Evolutionary conservation across 768 basidiomycete genomes (phyloP).

Genomic region (Phallus indusiatus): DNA sequence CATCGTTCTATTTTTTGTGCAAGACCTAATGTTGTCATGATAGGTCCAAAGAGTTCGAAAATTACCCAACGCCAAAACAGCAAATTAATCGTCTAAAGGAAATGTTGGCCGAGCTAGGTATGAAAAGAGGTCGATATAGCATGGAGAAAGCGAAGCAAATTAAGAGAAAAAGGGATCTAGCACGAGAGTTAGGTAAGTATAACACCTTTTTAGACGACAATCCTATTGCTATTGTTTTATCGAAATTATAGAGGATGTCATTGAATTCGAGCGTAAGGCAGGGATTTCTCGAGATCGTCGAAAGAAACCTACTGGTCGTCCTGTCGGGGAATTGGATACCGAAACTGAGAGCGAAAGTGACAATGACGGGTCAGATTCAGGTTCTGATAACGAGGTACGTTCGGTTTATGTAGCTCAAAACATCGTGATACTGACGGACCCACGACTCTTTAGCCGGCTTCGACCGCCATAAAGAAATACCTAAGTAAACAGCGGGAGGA

Average conservation of each 20-base stretch:
- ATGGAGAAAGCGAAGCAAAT: slow-evolving; percentile 75
- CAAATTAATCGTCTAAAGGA: slow-evolving; percentile 59
- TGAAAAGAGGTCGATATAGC: slow-evolving; percentile 60
- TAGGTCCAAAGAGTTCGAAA: slow-evolving; percentile 52
- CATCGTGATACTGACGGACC: background rate
- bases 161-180: slow-evolving; percentile 63
- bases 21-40: background rate
- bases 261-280: slow-evolving; percentile 49
- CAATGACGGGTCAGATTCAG: background rate
- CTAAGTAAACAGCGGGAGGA: background rate
- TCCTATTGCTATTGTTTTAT: background rate
- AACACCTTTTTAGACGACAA: background rate
- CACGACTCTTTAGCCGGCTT: background rate
- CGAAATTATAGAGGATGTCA: slow-evolving; percentile 64
- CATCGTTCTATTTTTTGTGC: background rate
- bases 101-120: slow-evolving; percentile 65
- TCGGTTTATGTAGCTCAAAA: background rate
- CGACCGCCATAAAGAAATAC: background rate
- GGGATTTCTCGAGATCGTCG: slow-evolving; percentile 26
- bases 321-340: slow-evolving; percentile 7
- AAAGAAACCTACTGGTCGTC: slow-evolving; percentile 13
- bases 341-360: slow-evolving; percentile 1
- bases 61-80: slow-evolving; percentile 41
- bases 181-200: slow-evolving; percentile 63
- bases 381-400: background rate